Conservation (phyloP, 805 yeast genomes). For the Candida khao-thaluensis region DNA sequence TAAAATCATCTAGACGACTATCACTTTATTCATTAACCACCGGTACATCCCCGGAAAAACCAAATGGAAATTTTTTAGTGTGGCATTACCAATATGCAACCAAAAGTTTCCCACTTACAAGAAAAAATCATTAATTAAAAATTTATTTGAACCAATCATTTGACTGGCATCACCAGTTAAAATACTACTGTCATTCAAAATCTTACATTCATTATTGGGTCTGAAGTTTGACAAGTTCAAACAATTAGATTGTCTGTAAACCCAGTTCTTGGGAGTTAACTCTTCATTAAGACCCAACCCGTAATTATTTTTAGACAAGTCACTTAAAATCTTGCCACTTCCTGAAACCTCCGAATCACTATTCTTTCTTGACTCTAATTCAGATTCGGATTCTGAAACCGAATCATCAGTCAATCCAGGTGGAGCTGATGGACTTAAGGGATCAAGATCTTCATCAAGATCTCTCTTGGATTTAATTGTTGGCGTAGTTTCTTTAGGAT, state of each 20-base stretch:
- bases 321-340: neutral
- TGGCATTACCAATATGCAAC: neutral
- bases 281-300: neutral
- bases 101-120: conserved; percentile 21
- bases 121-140: conserved; percentile 43
- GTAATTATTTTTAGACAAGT: neutral
- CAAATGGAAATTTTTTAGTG: too few species aligned
- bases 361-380: conserved; percentile 5
- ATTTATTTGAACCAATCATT: conserved; percentile 42
- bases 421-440: neutral
- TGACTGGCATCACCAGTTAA: conserved; percentile 43
- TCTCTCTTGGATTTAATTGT: neutral
- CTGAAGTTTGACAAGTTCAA: conserved; percentile 32
- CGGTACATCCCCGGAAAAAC: too few species aligned
- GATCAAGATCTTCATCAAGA: too few species aligned
- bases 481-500: conserved; percentile 12
- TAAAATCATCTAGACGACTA: conserved; percentile 2
- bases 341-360: neutral
- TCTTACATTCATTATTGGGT: conserved; percentile 25
- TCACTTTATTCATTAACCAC: conserved; percentile 3
- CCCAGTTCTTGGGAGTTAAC: conserved; percentile 5
- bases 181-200: conserved; percentile 36
- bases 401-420: conserved; percentile 4
- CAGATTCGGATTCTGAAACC: conserved; percentile 4
- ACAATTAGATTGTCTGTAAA: conserved; percentile 35